Base-by-base conservation (phyloP, 495 filamentous ascomycete species). In the Penicillium silybi region DNA sequence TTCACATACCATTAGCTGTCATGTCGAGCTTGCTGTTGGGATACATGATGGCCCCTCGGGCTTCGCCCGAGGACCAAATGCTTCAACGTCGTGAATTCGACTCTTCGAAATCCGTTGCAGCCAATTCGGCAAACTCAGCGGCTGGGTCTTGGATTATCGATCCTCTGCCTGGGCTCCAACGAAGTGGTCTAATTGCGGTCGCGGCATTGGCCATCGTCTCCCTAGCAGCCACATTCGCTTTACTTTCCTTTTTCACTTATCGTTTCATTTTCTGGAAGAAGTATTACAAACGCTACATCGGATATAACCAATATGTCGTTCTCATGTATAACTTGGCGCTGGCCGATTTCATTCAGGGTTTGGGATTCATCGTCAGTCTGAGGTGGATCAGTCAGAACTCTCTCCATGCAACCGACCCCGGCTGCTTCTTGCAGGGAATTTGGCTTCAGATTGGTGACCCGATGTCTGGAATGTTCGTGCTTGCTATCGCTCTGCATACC, bases 321-420 rank as follows among this genome's bases (percentile, higher is more conserved):
- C 73, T 89, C n/a, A 80, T 88, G 47, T 82, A 80, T 63, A 87
- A 87, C 61, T 76, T 88, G n/a, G 66, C 87, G 1, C 53, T 87
- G 26, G 85, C 85, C 50, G 85, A 88, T 56, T 69, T 87, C 26
- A 81, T 86, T 52, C 85, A 87, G 54, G 65, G 79, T 3, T 63
- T 78, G 8, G 80, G 82, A 5, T 88, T 87, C 59, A 50, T 85
- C 41, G 68, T 88, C 27, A 84, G 79, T 60, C 70, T 78, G 26
- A 67, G 74, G 41, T 85, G 84, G 78, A 57, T 85, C 16, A 43
- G 53, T 9, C 56, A 63, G 3, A 71, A 83, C 54, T 65, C 64
- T 17, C 79, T 89, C 40, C 22, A 59, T 1, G 73, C 84, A 10
- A 73, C 69, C 6, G 74, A 72, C 0, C 54, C 71, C 1, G 70